Base-by-base conservation (phyloP, 2,329 filamentous ascomycete species). In the Apiospora malaysiana region DNA sequence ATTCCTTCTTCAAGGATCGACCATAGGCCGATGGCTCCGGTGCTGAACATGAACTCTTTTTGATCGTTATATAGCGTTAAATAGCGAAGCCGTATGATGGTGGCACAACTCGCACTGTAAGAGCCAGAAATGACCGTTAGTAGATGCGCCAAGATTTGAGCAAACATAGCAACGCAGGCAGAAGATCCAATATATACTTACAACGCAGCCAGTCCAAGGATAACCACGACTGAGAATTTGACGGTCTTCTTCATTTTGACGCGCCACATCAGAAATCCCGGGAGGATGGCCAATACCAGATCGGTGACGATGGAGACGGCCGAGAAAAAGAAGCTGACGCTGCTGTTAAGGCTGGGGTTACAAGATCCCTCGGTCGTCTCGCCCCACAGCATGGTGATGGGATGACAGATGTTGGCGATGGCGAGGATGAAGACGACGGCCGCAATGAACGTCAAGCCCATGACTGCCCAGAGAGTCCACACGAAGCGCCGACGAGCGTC, bases 1-100 rank as follows among this genome's bases (percentile, higher is more conserved):
- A 83, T 84, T 12, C 83, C 85, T 45, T 84, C 83, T 72, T 86
- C 85, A 32, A 85, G 80, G 43, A 85, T 81, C 4, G 84, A 84
- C 83, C 84, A 86, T 68, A 84, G 78, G 0, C 81, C 81, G 46
- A 85, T 83, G 65, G 82, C 80, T 46, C 81, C 82, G 10, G 82
- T 80, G 69, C 78, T 76, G 75, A 77, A 83, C 75, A 84, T 80
- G 73, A 81, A 84, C 68, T 84, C 81, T 14, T 74, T 71, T 5
- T 80, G 78, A 51, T 84, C 75, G n/a, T 74, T 77, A 70, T 84
- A 82, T 16, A 81, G 78, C 46, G 81, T 80, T 32, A 84, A 80
- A 72, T 81, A 85, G 21, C 81, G 80, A 21, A 84, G 82, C n/a
- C 83, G 82, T 69, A 85, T 75, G 56, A 83, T 80, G 18, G 79